Evolutionary conservation across 2,329 filamentous ascomycete species (phyloP), one percentile per base, ranked within the genome.

Genomic region (Gaeumannomyces tritici): DNA sequence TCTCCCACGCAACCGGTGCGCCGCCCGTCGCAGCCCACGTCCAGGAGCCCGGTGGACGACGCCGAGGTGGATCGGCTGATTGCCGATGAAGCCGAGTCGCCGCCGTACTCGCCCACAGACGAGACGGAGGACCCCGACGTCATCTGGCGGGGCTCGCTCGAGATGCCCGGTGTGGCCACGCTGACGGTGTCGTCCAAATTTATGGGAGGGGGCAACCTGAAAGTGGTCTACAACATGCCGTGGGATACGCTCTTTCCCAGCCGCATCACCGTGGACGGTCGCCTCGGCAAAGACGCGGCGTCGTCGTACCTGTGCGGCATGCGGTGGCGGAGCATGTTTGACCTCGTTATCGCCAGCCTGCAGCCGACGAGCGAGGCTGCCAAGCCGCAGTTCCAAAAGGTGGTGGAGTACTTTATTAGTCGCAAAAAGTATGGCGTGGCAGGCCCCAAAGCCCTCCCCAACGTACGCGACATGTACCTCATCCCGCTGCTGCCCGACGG

Each of bases 221-320:
- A 80, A 57, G 84, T 81, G 64, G 83, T 87, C 0, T 70, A 75
- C 26, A 67, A 68, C 1, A 62, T 76, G 21, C 71, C 79, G 0
- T 98, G 93, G 91, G 82, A 82, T 24, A 84, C 89, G 63, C 77
- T 98, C 12, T 84, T 96, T 9, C 89, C 91, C 0, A 79, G 83
- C 33, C 82, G 80, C 9, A 78, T 95, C 33, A 85, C 83, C 8
- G 88, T 95, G 27, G 88, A 88, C 59, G 91, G 90, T 1, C 86
- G 95, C 24, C 95, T 99, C 64, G 85, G 90, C 61, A 86, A 91
- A 67, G 83, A 89, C 64, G 89, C 89, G 66, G 95, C 93, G 13
- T 91, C 92, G 63, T 91, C 96, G 65, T 99, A 99, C 70, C 86
- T 99, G 0, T 95, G 91, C 71, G 87, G 91, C 60, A 80, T 98